phyloP scores from a whole-genome alignment of 2,329 filamentous ascomycete genomes.

The Ampelomyces quisqualis region DNA sequence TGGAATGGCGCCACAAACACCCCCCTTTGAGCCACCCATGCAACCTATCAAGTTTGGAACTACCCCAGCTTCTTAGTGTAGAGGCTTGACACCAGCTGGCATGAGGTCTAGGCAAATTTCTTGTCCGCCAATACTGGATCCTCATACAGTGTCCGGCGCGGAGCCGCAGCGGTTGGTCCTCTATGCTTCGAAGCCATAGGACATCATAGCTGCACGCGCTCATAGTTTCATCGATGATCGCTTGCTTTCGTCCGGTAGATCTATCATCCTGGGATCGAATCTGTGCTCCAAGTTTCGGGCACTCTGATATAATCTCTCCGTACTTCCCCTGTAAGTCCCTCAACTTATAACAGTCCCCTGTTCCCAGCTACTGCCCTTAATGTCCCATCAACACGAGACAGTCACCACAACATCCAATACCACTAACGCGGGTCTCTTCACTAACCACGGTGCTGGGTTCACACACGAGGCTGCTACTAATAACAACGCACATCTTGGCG shows the following conservation, averaged over 20 bases:
- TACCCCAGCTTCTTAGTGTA: slow-evolving; percentile 13
- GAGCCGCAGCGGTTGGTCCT: slow-evolving; percentile 29
- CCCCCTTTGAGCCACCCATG: too few relatives aligned
- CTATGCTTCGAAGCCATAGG: slow-evolving; percentile 8
- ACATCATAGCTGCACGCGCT: slow-evolving; percentile 17
- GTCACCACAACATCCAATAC: slow-evolving; percentile 5
- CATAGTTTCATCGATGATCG: slow-evolving; percentile 18
- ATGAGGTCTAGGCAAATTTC: slow-evolving; percentile 13
- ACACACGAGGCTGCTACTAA: slow-evolving; percentile 14
- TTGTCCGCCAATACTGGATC: slow-evolving; percentile 17
- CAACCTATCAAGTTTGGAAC: too few relatives aligned
- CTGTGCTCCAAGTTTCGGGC: slow-evolving; percentile 16
- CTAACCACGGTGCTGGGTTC: slow-evolving; percentile 6
- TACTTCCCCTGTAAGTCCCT: slow-evolving; percentile 3
- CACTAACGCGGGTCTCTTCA: slow-evolving; percentile 4
- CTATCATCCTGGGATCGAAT: slow-evolving; percentile 15
- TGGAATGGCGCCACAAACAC: too few relatives aligned
- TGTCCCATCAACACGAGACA: slow-evolving; percentile 15
- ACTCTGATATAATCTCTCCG: slow-evolving; percentile 10
- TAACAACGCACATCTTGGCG: slow-evolving; percentile 17
- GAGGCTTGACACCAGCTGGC: slow-evolving; percentile 4
- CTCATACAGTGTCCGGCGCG: slow-evolving; percentile 15
- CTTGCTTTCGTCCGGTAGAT: slow-evolving; percentile 28
- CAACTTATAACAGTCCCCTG: slow-evolving; percentile 22
- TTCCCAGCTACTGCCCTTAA: slow-evolving; percentile 6